Conservation (phyloP, 495 filamentous ascomycete genomes). For the Margaritispora aquatica region DNA sequence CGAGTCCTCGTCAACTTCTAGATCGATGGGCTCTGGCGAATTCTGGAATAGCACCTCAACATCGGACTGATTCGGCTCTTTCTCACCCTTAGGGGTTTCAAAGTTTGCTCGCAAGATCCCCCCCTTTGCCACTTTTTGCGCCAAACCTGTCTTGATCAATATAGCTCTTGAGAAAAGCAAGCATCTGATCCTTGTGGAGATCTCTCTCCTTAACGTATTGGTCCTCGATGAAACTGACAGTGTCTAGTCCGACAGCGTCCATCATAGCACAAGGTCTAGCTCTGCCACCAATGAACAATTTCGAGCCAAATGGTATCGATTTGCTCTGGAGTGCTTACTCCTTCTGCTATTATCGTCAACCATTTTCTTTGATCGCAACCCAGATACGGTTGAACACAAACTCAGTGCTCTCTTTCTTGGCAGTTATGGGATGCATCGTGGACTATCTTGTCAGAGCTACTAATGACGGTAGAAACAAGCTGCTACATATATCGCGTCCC, state of each 20-base stretch:
- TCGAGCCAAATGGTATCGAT: slow-evolving; percentile 41
- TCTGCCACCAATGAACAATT: slow-evolving; percentile 19
- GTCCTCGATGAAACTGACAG: slow-evolving; percentile 35
- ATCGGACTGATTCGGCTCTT: slow-evolving; percentile 25
- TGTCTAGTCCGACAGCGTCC: slow-evolving; percentile 43
- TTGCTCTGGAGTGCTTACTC: slow-evolving; percentile 38
- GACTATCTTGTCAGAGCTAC: slow-evolving; percentile 43
- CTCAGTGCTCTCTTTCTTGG: slow-evolving; percentile 44
- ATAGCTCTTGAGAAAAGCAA: slow-evolving; percentile 37
- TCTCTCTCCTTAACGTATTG: slow-evolving; percentile 39
- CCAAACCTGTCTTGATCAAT: slow-evolving; percentile 33
- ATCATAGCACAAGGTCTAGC: slow-evolving; percentile 8
- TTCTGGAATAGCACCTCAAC: slow-evolving; percentile 35
- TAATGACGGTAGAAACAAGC: slow-evolving; percentile 45
- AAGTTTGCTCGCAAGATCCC: slow-evolving; percentile 31
- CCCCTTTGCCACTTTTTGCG: slow-evolving; percentile 27
- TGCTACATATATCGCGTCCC: slow-evolving; percentile 31
- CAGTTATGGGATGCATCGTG: slow-evolving; percentile 36
- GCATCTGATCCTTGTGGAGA: slow-evolving; percentile 26
- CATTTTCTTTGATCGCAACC: slow-evolving; percentile 51
- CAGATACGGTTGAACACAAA: slow-evolving; percentile 55
- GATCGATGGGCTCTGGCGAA: slow-evolving; percentile 50
- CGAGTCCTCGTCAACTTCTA: slow-evolving; percentile 37
- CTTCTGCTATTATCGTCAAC: slow-evolving; percentile 44
- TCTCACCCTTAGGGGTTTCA: slow-evolving; percentile 31